Percentiles rank a stretch among this genome's conserved stretches.
Evolutionary conservation across 129 eudicot genomes (phyloP).

Genomic region (Escallonia rubra): DNA sequence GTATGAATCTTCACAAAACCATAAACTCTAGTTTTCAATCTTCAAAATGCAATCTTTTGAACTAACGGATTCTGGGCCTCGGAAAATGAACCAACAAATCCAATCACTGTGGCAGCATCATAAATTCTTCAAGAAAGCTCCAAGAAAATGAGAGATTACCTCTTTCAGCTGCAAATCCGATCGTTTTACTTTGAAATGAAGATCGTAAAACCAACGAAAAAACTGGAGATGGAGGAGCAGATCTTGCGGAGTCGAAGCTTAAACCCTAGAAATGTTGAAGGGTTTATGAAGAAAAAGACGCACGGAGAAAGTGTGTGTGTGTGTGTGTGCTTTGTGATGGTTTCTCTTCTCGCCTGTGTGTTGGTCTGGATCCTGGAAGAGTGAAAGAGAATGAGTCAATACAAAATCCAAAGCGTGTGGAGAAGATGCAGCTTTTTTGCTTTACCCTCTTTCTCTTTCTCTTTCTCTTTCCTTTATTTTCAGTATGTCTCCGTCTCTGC

Average conservation of each 20-base stretch:
- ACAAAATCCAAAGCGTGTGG: slow-evolving; percentile 38
- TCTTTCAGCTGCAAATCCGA: slow-evolving; percentile 27
- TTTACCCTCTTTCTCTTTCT: slow-evolving; percentile 3
- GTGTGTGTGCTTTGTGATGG: too few relatives aligned
- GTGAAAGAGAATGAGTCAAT: background rate
- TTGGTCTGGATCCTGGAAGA: background rate
- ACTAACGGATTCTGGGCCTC: slow-evolving; percentile 15
- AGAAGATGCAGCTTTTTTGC: slow-evolving; percentile 23
- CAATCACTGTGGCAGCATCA: background rate
- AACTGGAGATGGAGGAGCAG: background rate
- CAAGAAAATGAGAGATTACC: slow-evolving; percentile 20
- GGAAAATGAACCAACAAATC: slow-evolving; percentile 10
- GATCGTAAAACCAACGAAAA: background rate
- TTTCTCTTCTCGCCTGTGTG: too few relatives aligned
- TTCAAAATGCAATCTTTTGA: slow-evolving; percentile 1
- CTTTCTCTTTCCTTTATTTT: slow-evolving; percentile 1
- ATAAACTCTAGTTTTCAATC: slow-evolving; percentile 18
- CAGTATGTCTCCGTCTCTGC: slow-evolving; percentile 21
- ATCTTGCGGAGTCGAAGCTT: slow-evolving; percentile 1
- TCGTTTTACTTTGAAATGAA: background rate
- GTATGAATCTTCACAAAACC: slow-evolving; percentile 7
- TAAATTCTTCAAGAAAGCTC: background rate
- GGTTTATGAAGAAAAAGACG: background rate
- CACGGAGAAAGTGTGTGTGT: too few relatives aligned
- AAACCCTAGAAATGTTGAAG: slow-evolving; percentile 35